Evolutionary conservation across 805 yeast genomes (phyloP).

Genomic region (Torulaspora quercuum): DNA sequence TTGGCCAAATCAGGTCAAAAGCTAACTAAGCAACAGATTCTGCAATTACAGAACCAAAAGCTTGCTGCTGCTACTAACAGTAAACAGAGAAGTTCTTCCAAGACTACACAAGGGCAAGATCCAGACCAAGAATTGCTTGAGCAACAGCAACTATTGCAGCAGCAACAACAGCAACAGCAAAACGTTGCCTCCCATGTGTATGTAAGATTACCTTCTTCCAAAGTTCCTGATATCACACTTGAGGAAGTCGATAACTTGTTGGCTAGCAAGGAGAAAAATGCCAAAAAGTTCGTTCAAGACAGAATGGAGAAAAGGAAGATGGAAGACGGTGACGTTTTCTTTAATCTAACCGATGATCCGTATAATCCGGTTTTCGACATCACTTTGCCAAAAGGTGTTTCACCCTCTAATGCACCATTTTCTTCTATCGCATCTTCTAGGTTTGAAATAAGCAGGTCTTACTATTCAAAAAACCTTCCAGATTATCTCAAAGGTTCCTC

Average conservation of each 20-base stretch:
- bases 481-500: constrained; percentile 32
- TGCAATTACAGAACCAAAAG: constrained; percentile 21
- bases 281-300: constrained; percentile 80
- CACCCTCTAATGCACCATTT: constrained; percentile 67
- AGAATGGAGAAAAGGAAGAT: constrained; percentile 68
- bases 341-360: constrained; percentile 84
- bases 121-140: constrained; percentile 4
- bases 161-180: constrained; percentile 21
- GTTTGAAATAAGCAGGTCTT: constrained; percentile 61
- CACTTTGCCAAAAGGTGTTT: constrained; percentile 51
- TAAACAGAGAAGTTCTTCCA: constrained; percentile 8
- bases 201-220: constrained; percentile 82
- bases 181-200: constrained; percentile 57
- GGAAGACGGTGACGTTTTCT: constrained; percentile 67
- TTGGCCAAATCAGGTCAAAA: constrained; percentile 23
- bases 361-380: constrained; percentile 76
- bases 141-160: constrained; percentile 11
- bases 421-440: constrained; percentile 71
- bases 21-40: constrained; percentile 26
- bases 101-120: constrained; percentile 9
- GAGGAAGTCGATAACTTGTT: constrained; percentile 75
- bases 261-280: constrained; percentile 69
- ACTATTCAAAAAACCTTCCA: constrained; percentile 40
- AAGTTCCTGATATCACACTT: constrained; percentile 88
- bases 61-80: constrained; percentile 5